Percentiles rank a stretch among this genome's conserved stretches.
phyloP scores from a whole-genome alignment of 228 moss, liverwort and hornwort species.

The Sphagnum magellanicum region DNA sequence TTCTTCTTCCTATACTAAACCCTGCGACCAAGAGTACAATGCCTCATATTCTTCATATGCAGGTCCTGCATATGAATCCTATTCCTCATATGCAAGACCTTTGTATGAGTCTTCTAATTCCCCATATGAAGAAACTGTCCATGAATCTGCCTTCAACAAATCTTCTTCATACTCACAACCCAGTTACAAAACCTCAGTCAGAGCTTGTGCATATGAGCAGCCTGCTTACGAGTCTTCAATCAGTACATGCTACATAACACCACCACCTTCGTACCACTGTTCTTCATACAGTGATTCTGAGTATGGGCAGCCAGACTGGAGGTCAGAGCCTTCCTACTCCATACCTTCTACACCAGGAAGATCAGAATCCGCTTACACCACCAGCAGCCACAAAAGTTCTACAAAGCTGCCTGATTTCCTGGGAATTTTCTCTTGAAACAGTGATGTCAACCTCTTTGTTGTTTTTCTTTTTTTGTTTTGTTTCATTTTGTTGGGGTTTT shows the following conservation, averaged over 20 bases:
- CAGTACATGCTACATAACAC: not conserved
- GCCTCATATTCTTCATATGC: slow-evolving; percentile 5
- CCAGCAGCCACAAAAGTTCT: too few relatives aligned
- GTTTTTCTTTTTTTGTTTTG: too few relatives aligned
- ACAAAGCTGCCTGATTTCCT: too few relatives aligned
- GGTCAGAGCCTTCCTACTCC: too few relatives aligned
- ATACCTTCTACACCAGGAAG: too few relatives aligned
- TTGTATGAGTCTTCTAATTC: not conserved
- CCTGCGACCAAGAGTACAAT: slow-evolving; percentile 3
- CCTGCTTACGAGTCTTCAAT: slow-evolving; percentile 23
- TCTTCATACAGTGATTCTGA: too few relatives aligned
- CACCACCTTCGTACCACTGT: too few relatives aligned
- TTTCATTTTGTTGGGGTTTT: too few relatives aligned
- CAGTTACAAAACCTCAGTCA: not conserved
- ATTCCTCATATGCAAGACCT: not conserved
- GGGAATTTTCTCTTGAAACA: too few relatives aligned
- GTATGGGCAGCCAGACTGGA: too few relatives aligned
- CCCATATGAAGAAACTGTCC: not conserved
- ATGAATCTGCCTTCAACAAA: not conserved
- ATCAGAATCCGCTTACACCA: too few relatives aligned
- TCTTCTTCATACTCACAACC: not conserved
- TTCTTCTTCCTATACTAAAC: slow-evolving; percentile 9
- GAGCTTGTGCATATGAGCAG: not conserved
- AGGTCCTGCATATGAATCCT: slow-evolving; percentile 3
- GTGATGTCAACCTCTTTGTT: too few relatives aligned